These are phyloP conservation scores for Curvularia eragrostidis DNA, from an alignment of 2,329 filamentous ascomycete genomes.

Conservation along the genomic window DNA sequence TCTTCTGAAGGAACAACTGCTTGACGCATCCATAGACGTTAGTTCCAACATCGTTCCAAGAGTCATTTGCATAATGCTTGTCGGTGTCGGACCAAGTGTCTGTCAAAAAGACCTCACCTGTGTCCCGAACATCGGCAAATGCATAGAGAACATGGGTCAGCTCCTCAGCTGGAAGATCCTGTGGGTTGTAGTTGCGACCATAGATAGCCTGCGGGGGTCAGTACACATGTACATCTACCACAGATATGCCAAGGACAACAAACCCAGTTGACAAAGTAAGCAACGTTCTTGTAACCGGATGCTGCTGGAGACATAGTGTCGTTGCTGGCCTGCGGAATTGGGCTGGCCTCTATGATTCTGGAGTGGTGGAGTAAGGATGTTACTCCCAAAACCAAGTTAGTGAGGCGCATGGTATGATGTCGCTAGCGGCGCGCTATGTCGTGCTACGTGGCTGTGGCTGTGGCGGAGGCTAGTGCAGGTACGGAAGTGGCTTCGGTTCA, in stretches of 20 bases:
- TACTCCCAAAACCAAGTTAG: conserved; percentile 32
- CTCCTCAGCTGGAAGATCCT: conserved; percentile 42
- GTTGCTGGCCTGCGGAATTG: conserved; percentile 28
- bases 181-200: conserved; percentile 47
- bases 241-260: conserved; percentile 10
- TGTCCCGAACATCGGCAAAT: conserved; percentile 49
- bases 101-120: conserved; percentile 48
- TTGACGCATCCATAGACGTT: conserved; percentile 50
- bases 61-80: conserved; percentile 48
- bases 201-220: conserved; percentile 45
- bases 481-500: conserved; percentile 21
- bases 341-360: conserved; percentile 27
- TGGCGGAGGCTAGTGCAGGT: conserved; percentile 30
- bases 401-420: conserved; percentile 30
- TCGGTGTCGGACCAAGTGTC: conserved; percentile 49
- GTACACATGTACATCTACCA: neutral
- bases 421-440: conserved; percentile 30
- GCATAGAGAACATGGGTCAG: conserved; percentile 50
- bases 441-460: conserved; percentile 33
- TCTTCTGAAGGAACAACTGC: conserved; percentile 48
- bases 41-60: conserved; percentile 50
- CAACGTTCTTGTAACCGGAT: conserved; percentile 46
- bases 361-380: conserved; percentile 31
- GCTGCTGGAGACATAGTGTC: conserved; percentile 24
- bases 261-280: conserved; percentile 51